These are phyloP conservation scores for Deakozyma indianensis DNA, from an alignment of 805 yeast genomes.

Conservation along the genomic window DNA sequence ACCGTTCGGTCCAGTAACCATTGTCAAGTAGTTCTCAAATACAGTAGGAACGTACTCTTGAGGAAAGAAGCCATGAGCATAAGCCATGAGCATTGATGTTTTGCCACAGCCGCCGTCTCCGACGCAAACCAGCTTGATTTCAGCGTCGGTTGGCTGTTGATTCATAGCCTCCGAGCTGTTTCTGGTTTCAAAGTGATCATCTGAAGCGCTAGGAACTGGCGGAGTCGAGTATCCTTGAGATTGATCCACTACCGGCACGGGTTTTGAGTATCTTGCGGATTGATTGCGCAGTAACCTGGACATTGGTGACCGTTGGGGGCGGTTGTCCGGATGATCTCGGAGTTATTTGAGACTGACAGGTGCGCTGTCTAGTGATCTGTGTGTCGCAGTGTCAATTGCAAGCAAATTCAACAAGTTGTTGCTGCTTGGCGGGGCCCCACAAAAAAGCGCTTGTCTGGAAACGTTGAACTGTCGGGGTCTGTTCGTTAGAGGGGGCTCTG, in stretches of 20 bases:
- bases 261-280: not conserved
- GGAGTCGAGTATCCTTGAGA: not conserved
- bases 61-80: conserved; percentile 58
- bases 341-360: too few species aligned
- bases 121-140: conserved; percentile 56
- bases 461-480: too few species aligned
- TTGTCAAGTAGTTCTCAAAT: conserved; percentile 62
- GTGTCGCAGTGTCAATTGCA: too few species aligned
- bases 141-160: conserved; percentile 26
- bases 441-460: too few species aligned
- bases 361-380: too few species aligned
- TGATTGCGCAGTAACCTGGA: not conserved
- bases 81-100: conserved; percentile 55
- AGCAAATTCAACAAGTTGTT: too few species aligned
- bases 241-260: not conserved
- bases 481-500: too few species aligned
- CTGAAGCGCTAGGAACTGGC: not conserved
- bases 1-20: conserved; percentile 33
- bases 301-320: too few species aligned
- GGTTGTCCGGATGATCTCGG: too few species aligned
- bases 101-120: conserved; percentile 93
- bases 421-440: too few species aligned
- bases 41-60: conserved; percentile 67
- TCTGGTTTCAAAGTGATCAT: too few species aligned
- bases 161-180: too few species aligned